A percentile compares a stretch with the other conserved stretches of the same genome.
phyloP scores from a whole-genome alignment of 148 eudicot genomes.

The Arbutus unedo region DNA sequence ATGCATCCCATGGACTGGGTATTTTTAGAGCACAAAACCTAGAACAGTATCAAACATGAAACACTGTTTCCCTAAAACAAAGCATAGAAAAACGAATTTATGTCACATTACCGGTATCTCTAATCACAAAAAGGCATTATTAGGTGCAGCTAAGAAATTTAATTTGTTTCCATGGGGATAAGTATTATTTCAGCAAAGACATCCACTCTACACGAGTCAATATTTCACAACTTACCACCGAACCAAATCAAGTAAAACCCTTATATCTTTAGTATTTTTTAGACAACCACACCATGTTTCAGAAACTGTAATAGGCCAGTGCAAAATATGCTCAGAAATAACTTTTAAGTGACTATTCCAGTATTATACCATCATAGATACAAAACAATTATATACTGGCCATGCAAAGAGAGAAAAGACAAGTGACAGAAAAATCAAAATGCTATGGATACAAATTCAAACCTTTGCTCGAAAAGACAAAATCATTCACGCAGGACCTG shows the following conservation, averaged over 20 bases:
- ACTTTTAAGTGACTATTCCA: not conserved
- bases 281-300: not conserved
- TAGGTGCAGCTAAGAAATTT: not conserved
- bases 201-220: not conserved
- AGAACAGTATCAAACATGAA: not conserved
- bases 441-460: conserved; percentile 4
- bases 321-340: not conserved
- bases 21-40: not conserved
- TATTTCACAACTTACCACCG: not conserved
- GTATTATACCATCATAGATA: not conserved
- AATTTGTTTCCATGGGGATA: not conserved
- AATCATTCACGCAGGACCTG: not conserved
- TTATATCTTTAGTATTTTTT: not conserved
- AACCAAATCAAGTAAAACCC: not conserved
- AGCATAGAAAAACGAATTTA: not conserved
- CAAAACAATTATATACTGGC: conserved; percentile 1
- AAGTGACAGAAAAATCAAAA: not conserved
- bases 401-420: not conserved
- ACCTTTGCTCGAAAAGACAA: not conserved
- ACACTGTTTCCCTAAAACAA: not conserved
- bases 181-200: no score
- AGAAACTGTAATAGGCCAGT: not conserved
- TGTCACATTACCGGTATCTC: not conserved
- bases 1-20: no score
- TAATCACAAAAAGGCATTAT: no score